Evolutionary conservation across 345 rosid genomes (phyloP), one percentile per base, ranked within the genome.

Genomic region (Eucalyptus decipiens): DNA sequence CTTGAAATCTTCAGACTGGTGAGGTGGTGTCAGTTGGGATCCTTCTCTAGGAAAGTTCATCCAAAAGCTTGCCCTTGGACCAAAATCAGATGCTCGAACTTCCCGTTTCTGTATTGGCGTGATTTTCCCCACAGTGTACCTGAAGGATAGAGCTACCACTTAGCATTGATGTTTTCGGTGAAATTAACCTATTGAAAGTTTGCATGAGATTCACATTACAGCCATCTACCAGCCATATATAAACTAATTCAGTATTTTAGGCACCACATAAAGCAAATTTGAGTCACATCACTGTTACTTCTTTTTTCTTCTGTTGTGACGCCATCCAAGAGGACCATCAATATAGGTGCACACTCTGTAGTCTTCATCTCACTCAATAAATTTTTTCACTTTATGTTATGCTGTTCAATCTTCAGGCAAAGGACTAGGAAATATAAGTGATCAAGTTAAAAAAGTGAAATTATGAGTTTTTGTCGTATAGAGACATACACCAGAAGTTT

Each of bases 91-190:
- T 90, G 95, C 88, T 85, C 99, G 93, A 85, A 96, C 99, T 94
- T 98, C 97, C 90, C 98, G 93, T 90, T 95, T 95, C 89, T 93
- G 99, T 89, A 98, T 96, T 24, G 99, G 99, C 8, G 99, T 98
- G 81, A 98, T 98, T 91, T 98, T 98, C 83, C 99, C 99, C 89
- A 98, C 99, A 56, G 98, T 98, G 90, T 98, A 97, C 92, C 99
- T 97, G 93, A 91, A 85, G 89, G 47, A 52, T 50, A 86, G 45
- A 86, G 30, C 67, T 40, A 86, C 62, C 30, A 50, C 26, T 86
- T 48, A 32, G 28, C 56, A 50, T 56, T 19, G 62, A 50, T 24
- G 13, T 19, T 51, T 50, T 86, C 18, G 6, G 60, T 52, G 87
- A 45, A 51, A 40, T 7, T 2, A 40, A 76, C 83, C 43, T 76